Percentiles rank a stretch among this genome's conserved stretches.
These are phyloP conservation scores for Sherardia arvensis DNA, from an alignment of 257 asterid genomes.

Conservation along the genomic window DNA sequence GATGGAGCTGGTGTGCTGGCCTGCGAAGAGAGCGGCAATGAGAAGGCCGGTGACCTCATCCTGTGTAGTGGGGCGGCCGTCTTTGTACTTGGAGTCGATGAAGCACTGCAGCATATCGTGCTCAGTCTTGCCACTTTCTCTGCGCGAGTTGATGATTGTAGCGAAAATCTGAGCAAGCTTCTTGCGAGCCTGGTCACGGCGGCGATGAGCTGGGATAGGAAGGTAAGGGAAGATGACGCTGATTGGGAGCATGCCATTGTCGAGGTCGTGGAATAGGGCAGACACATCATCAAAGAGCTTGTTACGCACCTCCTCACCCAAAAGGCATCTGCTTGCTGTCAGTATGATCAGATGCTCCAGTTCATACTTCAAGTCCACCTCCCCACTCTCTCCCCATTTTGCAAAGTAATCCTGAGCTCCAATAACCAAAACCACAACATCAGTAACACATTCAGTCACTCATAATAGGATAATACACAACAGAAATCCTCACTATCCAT, in stretches of 20 bases:
- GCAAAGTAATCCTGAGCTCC: conserved; percentile 59
- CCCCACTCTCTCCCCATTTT: conserved; percentile 93
- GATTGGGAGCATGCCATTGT: conserved; percentile 90
- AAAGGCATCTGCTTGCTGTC: conserved; percentile 85
- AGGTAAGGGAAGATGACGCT: conserved; percentile 87
- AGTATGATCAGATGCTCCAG: conserved; percentile 83
- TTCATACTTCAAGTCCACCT: conserved; percentile 81
- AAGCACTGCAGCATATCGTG: conserved; percentile 81
- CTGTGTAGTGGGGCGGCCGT: conserved; percentile 72
- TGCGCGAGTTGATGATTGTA: conserved; percentile 58
- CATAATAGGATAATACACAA: neutral
- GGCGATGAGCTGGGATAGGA: conserved; percentile 83
- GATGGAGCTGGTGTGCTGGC: conserved; percentile 96
- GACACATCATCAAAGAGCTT: conserved; percentile 88
- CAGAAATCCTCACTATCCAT: neutral
- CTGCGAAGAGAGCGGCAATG: conserved; percentile 93
- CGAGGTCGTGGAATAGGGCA: conserved; percentile 93
- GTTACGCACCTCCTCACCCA: conserved; percentile 92
- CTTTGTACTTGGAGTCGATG: conserved; percentile 90
- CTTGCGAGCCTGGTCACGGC: conserved; percentile 89
- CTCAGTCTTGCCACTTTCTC: conserved; percentile 50
- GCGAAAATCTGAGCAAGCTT: conserved; percentile 67
- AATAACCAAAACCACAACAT: neutral
- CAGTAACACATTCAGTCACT: neutral
- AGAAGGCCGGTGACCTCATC: conserved; percentile 79